Evolutionary conservation across 1,139 yeast genomes (phyloP).

Genomic region (Kurtzmaniella quercitrusa): DNA sequence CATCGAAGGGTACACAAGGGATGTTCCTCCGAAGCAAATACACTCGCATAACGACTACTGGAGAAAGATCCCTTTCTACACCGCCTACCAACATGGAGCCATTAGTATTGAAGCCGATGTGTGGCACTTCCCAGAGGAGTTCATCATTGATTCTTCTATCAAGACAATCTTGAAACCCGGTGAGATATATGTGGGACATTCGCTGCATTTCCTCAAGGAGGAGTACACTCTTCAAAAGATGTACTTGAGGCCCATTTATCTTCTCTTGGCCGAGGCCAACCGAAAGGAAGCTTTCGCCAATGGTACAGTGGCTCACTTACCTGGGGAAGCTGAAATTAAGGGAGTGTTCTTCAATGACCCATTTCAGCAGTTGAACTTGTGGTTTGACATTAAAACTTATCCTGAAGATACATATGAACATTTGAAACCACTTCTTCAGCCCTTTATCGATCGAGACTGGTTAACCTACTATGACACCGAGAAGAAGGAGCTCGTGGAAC

Average conservation of each 20-base stretch:
- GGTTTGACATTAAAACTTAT: constrained; percentile 42
- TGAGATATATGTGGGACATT: constrained; percentile 67
- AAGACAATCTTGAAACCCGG: constrained; percentile 22
- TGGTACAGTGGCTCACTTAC: constrained; percentile 3
- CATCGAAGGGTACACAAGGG: constrained; percentile 41
- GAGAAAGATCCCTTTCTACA: constrained; percentile 57
- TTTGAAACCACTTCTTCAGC: constrained; percentile 25
- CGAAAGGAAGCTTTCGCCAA: constrained; percentile 17
- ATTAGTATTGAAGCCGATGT: constrained; percentile 70
- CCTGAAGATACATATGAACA: constrained; percentile 28
- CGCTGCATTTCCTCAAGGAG: constrained; percentile 40
- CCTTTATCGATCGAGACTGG: constrained; percentile 29
- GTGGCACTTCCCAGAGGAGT: constrained; percentile 45
- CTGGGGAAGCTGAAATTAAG: constrained; percentile 8
- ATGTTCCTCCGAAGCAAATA: constrained; percentile 46
- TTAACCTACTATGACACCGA: constrained; percentile 31
- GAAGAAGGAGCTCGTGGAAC: constrained; percentile 20
- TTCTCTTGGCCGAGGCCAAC: constrained; percentile 46
- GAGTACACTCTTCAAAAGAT: constrained; percentile 43
- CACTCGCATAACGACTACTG: constrained; percentile 81
- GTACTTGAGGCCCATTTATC: constrained; percentile 51
- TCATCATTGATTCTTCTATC: constrained; percentile 20
- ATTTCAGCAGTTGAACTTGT: constrained; percentile 34
- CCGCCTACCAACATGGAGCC: constrained; percentile 57
- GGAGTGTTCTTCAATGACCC: constrained; percentile 39